Percentiles rank a stretch among this genome's conserved stretches.
These are phyloP conservation scores for Hypoxylon perforatum DNA, from an alignment of 495 filamentous ascomycete species.

Conservation along the genomic window DNA sequence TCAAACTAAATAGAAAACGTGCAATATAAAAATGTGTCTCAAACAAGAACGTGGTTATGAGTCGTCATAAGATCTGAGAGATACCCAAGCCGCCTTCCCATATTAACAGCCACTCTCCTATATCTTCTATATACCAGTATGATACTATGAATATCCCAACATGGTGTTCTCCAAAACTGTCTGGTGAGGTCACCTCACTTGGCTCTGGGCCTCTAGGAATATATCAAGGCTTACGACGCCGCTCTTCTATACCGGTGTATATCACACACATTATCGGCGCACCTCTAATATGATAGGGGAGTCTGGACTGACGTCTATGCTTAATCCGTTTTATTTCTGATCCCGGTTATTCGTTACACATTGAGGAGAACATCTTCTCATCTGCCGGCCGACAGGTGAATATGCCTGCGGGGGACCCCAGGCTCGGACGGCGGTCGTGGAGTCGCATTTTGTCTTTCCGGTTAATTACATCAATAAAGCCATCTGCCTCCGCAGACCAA, in stretches of 20 bases:
- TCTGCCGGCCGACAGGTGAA: slow-evolving; percentile 39
- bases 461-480: slow-evolving; percentile 47
- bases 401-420: slow-evolving; percentile 32
- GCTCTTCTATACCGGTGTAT: slow-evolving; percentile 4
- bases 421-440: slow-evolving; percentile 30
- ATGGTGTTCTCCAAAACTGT: not conserved
- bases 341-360: slow-evolving; percentile 13
- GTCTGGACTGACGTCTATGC: slow-evolving; percentile 13
- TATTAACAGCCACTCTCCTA: slow-evolving; percentile 28
- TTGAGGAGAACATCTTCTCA: slow-evolving; percentile 3
- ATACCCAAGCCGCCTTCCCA: slow-evolving; percentile 24
- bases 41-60: not conserved
- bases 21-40: not conserved
- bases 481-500: slow-evolving; percentile 30
- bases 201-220: not conserved
- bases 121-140: not conserved
- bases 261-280: not conserved
- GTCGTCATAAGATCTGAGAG: slow-evolving; percentile 17
- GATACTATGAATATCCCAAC: slow-evolving; percentile 7
- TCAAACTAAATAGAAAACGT: not conserved
- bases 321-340: slow-evolving; percentile 5
- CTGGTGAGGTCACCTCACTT: slow-evolving; percentile 16
- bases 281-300: slow-evolving; percentile 10
- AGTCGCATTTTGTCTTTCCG: slow-evolving; percentile 44
- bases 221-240: slow-evolving; percentile 23